Percentiles rank a stretch among this genome's conserved stretches.
phyloP scores from a whole-genome alignment of 2,329 filamentous ascomycete species.

The Aspergillus neoniger region DNA sequence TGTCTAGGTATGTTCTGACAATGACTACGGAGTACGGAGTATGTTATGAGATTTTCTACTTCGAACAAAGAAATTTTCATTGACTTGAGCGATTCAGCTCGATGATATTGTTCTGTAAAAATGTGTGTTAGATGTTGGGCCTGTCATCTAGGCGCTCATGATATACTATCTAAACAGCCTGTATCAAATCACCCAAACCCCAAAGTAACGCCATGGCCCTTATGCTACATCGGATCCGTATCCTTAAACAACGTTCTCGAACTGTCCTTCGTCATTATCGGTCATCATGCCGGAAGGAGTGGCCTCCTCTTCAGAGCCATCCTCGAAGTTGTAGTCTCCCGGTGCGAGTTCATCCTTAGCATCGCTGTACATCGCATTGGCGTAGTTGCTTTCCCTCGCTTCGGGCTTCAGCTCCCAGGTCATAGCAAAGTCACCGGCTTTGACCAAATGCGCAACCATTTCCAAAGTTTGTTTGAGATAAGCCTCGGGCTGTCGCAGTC shows the following conservation, averaged over 20 bases:
- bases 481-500: conserved; percentile 84
- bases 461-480: conserved; percentile 85
- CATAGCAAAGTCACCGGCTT: conserved; percentile 80
- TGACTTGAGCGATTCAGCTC: not conserved
- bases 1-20: not conserved
- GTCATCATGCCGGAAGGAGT: conserved; percentile 55
- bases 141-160: conserved; percentile 9
- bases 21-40: not conserved
- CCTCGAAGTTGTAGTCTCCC: conserved; percentile 51
- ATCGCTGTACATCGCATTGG: conserved; percentile 44
- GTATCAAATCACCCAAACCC: conserved; percentile 16
- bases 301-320: conserved; percentile 53
- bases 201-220: conserved; percentile 25
- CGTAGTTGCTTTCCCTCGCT: conserved; percentile 59
- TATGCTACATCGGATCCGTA: conserved; percentile 28
- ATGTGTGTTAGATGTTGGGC: not conserved
- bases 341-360: conserved; percentile 56
- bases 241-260: conserved; percentile 69
- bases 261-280: conserved; percentile 68
- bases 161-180: conserved; percentile 15
- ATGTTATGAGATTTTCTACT: not conserved
- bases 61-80: not conserved
- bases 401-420: conserved; percentile 79
- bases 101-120: not conserved
- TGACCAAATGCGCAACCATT: conserved; percentile 78